phyloP scores from a whole-genome alignment of 352 stramenopile species.

The Elongisporangium undulatum region DNA sequence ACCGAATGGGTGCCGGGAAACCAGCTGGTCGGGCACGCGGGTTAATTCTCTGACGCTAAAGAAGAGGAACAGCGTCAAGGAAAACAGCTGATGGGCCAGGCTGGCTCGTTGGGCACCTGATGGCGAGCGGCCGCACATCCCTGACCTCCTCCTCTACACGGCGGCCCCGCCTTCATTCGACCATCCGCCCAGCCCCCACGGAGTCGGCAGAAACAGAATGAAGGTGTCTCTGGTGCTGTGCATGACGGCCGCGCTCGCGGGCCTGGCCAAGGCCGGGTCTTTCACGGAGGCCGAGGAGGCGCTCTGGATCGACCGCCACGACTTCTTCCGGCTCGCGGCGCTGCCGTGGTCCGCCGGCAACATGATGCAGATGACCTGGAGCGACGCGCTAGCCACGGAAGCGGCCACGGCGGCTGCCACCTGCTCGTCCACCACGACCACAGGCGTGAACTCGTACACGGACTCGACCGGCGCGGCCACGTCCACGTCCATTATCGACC shows the following conservation, averaged over 20 bases:
- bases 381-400: conserved; percentile 27
- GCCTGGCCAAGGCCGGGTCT: not conserved
- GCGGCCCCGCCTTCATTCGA: not conserved
- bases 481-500: conserved; percentile 30
- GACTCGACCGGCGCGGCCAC: conserved; percentile 21
- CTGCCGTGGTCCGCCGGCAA: conserved; percentile 56
- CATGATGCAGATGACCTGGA: conserved; percentile 71
- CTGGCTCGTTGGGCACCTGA: not conserved
- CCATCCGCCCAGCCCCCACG: not conserved
- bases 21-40: not conserved
- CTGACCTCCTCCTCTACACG: not conserved
- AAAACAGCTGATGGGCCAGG: not conserved
- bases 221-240: conserved; percentile 19
- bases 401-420: conserved; percentile 30
- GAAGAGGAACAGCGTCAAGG: not conserved
- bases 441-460: conserved; percentile 44
- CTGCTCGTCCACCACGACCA: conserved; percentile 26
- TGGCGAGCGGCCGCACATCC: not conserved
- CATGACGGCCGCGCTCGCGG: conserved; percentile 7
- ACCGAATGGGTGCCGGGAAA: not conserved
- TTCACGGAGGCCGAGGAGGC: conserved; percentile 3
- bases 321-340: conserved; percentile 76
- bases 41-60: not conserved
- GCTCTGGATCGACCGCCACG: conserved; percentile 68
- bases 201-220: conserved; percentile 18